Evolutionary conservation across 352 stramenopile genomes (phyloP), one percentile per base, ranked within the genome.

Genomic region (Pythium myriotylum): DNA sequence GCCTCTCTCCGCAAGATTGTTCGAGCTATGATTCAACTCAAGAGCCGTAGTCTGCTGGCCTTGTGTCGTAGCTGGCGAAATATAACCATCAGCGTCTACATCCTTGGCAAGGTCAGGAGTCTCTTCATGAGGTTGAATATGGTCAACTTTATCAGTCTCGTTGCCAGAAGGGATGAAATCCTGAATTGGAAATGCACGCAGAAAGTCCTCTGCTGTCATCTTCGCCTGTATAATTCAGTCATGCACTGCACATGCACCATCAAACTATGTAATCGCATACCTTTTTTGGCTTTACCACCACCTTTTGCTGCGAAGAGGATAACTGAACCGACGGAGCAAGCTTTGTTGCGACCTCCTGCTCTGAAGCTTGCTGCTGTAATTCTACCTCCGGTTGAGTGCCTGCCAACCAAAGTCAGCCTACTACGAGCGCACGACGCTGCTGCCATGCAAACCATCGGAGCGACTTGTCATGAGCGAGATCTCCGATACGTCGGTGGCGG

Each of bases 141-240:
- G n/a, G n/a, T n/a, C n/a, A n/a, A n/a, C n/a, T n/a, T 35, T 10
- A 35, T 10, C 29, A 35, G 29, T 5, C 10, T 35, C 29, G 29
- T 20, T n/a, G 7, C 24, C n/a, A 16, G 49, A 47, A 23, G 77
- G 74, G 33, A 92, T 91, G 48, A 87, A 92, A 14, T 88, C 78
- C 42, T 93, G 84, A 2, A 91, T 67, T 0, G 84, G 84, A 24
- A 89, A 93, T 9, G 75, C 73, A 10, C 77, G 72, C 77, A 89
- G 77, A 46, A 88, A 84, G 1, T 85, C 79, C 47, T 88, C 75
- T 0, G 71, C 71, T 40, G 63, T 72, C 46, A 87, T 76, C 69
- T 62, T 27, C 33, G 1, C 41, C 50, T 14, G 6, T 37, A 13
- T 10, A 81, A 56, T 62, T 56, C 10, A n/a, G 19, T 57, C 32